Evolutionary conservation across 1,284 basidiomycete genomes (phyloP), one percentile per base, ranked within the genome.

Genomic region (Flammula alnicola): DNA sequence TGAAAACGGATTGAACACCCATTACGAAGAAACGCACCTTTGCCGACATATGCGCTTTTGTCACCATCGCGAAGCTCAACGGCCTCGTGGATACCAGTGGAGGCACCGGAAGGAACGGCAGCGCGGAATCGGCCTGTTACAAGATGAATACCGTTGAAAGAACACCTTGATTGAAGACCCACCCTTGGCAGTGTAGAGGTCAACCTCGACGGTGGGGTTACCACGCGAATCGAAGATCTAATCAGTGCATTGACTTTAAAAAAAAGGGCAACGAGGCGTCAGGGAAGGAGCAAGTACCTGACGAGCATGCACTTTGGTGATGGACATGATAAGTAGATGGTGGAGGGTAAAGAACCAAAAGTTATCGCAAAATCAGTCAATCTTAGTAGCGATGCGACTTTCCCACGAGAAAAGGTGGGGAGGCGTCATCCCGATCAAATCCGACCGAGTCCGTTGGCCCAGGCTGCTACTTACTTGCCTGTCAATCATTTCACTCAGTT

Each of bases 61-160:
- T 95, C 96, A 58, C 89, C 91, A 76, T 99, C 97, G 63, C 97
- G 93, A 69, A 99, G 90, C 79, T 99, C 97, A 60, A 97, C 93
- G 59, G 97, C 97, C 77, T 99, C 97, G 76, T 99, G 94, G 62
- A 94, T 79, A 80, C 97, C 97, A 51, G 96, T 99, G 54, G 96
- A 99, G 43, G 97, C 97, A 72, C 97, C 97, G 51, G 95, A 98
- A 49, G 97, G 97, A 38, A 99, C 97, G 59, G 93, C 85, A 57
- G 94, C 93, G 59, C 93, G 90, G 90, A 90, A 99, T 63, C 87
- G 88, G 59, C 96, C 95, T 96, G 39, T 52, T 47, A n/a, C 44
- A 57, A 47, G 50, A 42, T 54, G 47, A 48, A 49, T 47, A 39
- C 25, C 31, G 63, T 65, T 35, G 35, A 46, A 7, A 12, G 30